Conservation (phyloP, 495 filamentous ascomycete species). For the Xylaria sp. region DNA sequence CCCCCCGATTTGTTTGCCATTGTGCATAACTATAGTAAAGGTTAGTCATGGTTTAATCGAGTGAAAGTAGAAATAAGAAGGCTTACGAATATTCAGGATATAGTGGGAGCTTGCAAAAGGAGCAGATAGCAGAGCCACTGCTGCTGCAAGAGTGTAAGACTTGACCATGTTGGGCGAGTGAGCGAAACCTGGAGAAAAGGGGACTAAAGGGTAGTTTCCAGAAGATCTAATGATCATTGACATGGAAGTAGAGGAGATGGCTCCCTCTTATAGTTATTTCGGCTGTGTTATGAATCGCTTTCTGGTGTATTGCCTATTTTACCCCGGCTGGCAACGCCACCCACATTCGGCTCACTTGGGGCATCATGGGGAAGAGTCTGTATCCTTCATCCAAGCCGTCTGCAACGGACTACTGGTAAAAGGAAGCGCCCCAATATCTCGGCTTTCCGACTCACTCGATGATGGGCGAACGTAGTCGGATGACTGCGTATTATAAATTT, state of each 20-base stretch:
- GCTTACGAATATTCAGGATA: slow-evolving; percentile 47
- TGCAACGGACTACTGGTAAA: background rate
- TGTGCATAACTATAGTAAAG: slow-evolving; percentile 39
- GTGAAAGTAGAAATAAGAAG: background rate
- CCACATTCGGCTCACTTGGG: background rate
- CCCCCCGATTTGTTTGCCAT: slow-evolving; percentile 45
- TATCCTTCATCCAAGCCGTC: background rate
- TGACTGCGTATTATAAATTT: background rate
- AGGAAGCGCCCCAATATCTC: background rate
- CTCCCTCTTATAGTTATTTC: background rate
- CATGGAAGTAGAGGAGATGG: background rate
- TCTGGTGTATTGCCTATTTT: too few species aligned
- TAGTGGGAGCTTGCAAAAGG: slow-evolving; percentile 45
- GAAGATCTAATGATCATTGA: background rate
- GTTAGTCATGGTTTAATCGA: background rate
- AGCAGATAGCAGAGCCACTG: slow-evolving; percentile 35
- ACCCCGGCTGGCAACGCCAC: background rate
- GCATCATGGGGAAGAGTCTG: background rate
- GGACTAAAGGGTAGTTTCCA: background rate
- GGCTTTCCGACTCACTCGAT: background rate
- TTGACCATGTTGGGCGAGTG: slow-evolving; percentile 38
- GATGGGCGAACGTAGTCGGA: slow-evolving; percentile 22
- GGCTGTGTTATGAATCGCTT: background rate
- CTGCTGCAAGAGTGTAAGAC: slow-evolving; percentile 38
- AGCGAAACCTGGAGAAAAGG: background rate